Evolutionary conservation across 257 asterid species (phyloP), one percentile per base, ranked within the genome.

Genomic region (Penstemon eatonii): DNA sequence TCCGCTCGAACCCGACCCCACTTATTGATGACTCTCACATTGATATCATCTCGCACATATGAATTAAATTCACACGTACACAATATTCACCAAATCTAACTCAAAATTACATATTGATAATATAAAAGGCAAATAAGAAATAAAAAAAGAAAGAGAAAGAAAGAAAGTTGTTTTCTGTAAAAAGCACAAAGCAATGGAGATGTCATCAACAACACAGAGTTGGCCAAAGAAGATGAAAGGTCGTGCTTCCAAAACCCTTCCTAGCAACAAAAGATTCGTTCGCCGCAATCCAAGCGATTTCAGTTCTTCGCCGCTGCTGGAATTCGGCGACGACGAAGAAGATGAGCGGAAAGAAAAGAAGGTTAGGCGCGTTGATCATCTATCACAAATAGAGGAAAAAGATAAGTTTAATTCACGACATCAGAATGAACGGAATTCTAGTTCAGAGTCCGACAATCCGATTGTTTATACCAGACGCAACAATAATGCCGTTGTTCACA

Each of bases 161-260:
- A n/a, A n/a, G n/a, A n/a, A n/a, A n/a, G n/a, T n/a, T n/a, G n/a
- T n/a, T n/a, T n/a, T 15, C 18, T 15, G 18, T 15, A 15, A 15
- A 55, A 75, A 75, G 64, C 60, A 74, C 65, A 63, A 66, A 57
- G 51, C 75, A 74, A 81, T 83, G 94, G 91, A 93, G 72, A 86
- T 86, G 89, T 88, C 80, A 8, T 11, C 68, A 52, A 54, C 76
- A 69, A 42, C 70, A 69, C 85, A 80, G 78, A 36, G 9, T 8
- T 69, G 74, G 11, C 44, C 47, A 39, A 85, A 71, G 84, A 89
- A 86, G 96, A 92, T 82, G 96, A 90, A 90, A 69, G 96, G 98
- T 54, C 88, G 95, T 8, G 91, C 97, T 72, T 74, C 63, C 53
- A 70, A 69, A 72, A 46, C 78, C 71, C 68, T 76, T 36, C 60